Base-by-base conservation (phyloP, 352 stramenopile species). In the Globisporangium paddicum region DNA sequence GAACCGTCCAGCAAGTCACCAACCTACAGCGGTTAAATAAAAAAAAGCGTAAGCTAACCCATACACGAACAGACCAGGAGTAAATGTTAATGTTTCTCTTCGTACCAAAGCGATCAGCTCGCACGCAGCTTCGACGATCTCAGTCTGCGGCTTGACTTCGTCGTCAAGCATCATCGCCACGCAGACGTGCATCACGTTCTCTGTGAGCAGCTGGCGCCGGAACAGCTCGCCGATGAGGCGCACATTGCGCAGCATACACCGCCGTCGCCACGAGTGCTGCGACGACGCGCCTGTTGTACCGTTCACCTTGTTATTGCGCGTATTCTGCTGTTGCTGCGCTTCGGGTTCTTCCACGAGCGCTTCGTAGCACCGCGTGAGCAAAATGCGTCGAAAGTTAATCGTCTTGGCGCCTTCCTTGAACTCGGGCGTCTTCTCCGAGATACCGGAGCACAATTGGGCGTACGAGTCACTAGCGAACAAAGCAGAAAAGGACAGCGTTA, bases 401-500 rank as follows among this genome's bases (percentile, higher is more conserved):
- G 80, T 93, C 64, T 89, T 88, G 41, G 81, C 81, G n/a, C 83
- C 83, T 56, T 93, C 75, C 67, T 91, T 89, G 56, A 93, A 93
- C 52, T 90, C 79, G 5, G 83, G 83, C 6, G 77, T 88, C 5
- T 71, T 72, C 44, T 93, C 75, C 35, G 83, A 79, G 57, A 90
- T 80, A 3, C 72, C 71, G 5, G 73, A 62, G 47, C 69, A 90
- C 46, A 93, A 57, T 40, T 83, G 78, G 0, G 79, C 83, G 59
- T 85, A 93, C 32, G 67, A 71, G 14, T 88, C 69, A 41, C 82
- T 92, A 19, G 25, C 3, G 18, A 5, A 19, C 11, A 30, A 5
- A 30, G 19, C 11, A 47, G 2, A n/a, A 19, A 47, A 28, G 5
- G 11, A 34, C 21, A 49, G 11, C 6, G 23, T 49, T 16, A 49